Percentiles rank a stretch among this genome's conserved stretches.
These are phyloP conservation scores for Colletotrichum truncatum DNA, from an alignment of 2,329 filamentous ascomycete species.

Conservation along the genomic window DNA sequence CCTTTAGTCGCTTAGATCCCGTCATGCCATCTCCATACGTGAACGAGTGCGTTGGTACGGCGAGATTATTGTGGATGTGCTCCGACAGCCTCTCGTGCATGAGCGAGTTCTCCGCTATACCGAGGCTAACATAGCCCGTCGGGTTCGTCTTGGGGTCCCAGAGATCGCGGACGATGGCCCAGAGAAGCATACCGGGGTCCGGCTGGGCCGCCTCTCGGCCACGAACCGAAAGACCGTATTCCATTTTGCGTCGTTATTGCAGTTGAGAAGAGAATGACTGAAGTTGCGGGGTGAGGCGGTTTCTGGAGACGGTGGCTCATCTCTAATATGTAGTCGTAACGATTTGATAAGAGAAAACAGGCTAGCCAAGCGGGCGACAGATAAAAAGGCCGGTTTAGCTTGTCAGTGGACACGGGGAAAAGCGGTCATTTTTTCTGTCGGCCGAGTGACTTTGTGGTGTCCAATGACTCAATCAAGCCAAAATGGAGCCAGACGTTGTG, in stretches of 20 bases:
- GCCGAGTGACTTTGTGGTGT: too few relatives aligned
- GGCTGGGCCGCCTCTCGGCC: conserved; percentile 39
- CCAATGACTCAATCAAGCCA: too few relatives aligned
- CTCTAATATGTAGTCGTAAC: not conserved
- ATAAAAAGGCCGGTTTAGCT: too few relatives aligned
- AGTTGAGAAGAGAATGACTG: not conserved
- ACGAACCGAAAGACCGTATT: conserved; percentile 36
- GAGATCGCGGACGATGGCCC: conserved; percentile 54
- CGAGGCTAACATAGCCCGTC: conserved; percentile 57
- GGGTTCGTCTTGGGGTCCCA: conserved; percentile 52
- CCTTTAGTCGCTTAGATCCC: conserved; percentile 45
- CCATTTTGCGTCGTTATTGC: not conserved
- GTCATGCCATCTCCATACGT: conserved; percentile 52
- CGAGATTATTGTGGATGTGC: conserved; percentile 45
- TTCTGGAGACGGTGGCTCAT: not conserved
- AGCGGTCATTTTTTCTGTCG: not conserved
- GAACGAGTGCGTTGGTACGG: conserved; percentile 43
- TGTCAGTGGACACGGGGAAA: too few relatives aligned
- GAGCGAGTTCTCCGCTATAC: conserved; percentile 61
- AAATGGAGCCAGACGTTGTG: too few relatives aligned
- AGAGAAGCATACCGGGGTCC: conserved; percentile 41
- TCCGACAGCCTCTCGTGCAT: conserved; percentile 56
- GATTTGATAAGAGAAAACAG: not conserved
- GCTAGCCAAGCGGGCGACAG: too few relatives aligned
- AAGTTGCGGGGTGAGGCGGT: not conserved